phyloP scores from a whole-genome alignment of 2,329 filamentous ascomycete species.

The Aspergillus puulaauensis region DNA sequence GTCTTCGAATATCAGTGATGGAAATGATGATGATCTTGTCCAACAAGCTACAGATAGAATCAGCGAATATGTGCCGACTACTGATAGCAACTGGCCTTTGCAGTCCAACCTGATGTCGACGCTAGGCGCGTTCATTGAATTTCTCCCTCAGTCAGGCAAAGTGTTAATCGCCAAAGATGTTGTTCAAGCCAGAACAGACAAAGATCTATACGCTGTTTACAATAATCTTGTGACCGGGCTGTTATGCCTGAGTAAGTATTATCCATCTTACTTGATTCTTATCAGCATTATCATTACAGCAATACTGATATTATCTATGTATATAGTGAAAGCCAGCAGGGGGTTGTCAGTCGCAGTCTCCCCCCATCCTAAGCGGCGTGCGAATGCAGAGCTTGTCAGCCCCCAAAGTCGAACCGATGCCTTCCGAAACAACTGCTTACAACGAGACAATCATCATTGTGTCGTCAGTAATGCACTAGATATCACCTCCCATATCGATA shows the following conservation, averaged over 20 bases:
- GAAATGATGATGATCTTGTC: too few relatives aligned
- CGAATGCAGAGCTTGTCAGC: too few relatives aligned
- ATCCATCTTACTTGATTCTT: neutral
- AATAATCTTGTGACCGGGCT: neutral
- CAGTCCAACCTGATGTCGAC: neutral
- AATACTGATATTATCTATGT: neutral
- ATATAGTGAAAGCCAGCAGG: slow-evolving; percentile 2
- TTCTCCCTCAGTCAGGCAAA: slow-evolving; percentile 1
- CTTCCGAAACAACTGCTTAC: neutral
- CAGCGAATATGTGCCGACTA: too few relatives aligned
- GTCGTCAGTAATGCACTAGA: neutral
- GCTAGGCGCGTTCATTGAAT: neutral
- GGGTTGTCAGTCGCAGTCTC: neutral
- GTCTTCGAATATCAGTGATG: too few relatives aligned
- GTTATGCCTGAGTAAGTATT: neutral
- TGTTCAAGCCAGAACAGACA: neutral
- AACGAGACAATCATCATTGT: slow-evolving; percentile 3
- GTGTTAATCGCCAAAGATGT: neutral
- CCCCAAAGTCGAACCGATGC: too few relatives aligned
- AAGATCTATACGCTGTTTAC: neutral
- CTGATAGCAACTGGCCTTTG: neutral
- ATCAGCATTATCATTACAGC: neutral
- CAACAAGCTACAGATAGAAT: too few relatives aligned
- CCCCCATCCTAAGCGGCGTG: neutral
- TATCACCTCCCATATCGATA: neutral